Conservation (phyloP, 345 rosid genomes). For the Bretschneidera sinensis region DNA sequence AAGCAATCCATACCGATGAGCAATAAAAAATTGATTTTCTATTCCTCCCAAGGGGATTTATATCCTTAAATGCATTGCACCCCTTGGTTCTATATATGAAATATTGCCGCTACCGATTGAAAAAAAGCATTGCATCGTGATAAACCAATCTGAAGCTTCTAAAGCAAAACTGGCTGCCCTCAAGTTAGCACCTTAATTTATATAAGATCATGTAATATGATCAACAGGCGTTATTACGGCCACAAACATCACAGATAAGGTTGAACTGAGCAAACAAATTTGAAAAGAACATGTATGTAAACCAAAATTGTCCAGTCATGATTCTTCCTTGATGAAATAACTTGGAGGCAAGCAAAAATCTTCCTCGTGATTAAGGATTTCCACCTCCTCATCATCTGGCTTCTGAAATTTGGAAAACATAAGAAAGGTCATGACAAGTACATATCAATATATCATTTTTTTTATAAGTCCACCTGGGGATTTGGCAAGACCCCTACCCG, state of each 20-base stretch:
- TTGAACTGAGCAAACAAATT: background rate
- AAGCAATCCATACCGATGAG: no score
- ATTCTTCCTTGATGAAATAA: constrained; percentile 80
- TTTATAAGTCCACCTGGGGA: no score
- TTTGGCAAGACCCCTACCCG: no score
- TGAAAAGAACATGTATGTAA: background rate
- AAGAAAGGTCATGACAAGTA: background rate
- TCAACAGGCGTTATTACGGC: background rate
- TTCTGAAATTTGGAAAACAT: constrained; percentile 41
- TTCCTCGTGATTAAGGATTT: constrained; percentile 78
- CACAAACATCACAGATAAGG: background rate
- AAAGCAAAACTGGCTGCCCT: constrained; percentile 9
- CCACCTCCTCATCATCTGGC: constrained; percentile 84
- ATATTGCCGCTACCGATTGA: no score
- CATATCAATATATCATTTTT: no score
- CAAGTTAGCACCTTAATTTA: constrained; percentile 12
- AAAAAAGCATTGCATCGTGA: no score
- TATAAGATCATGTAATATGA: constrained; percentile 10
- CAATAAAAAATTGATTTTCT: no score
- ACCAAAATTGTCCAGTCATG: constrained; percentile 17
- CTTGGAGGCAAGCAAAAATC: constrained; percentile 84
- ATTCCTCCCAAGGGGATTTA: no score
- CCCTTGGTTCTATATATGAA: no score
- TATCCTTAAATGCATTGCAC: no score
- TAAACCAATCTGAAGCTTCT: background rate